Evolutionary conservation across 2,329 filamentous ascomycete species (phyloP).

Genomic region (Neofusicoccum umdonicola): DNA sequence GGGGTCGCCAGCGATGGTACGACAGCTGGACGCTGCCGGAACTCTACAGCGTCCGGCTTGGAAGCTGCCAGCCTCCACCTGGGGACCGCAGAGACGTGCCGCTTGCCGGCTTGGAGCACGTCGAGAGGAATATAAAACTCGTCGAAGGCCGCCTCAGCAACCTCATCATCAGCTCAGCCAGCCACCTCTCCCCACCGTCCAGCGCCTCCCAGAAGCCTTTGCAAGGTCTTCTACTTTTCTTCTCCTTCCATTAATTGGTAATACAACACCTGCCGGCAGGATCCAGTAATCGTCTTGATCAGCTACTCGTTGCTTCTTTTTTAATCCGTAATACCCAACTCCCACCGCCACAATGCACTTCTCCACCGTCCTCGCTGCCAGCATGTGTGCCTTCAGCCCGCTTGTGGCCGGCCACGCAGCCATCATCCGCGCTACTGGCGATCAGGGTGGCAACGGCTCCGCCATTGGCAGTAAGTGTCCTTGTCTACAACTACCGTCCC

Average conservation of each 20-base stretch:
- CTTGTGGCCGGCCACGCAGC: conserved; percentile 61
- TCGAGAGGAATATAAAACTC: background rate
- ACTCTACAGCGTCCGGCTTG: background rate
- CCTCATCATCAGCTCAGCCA: background rate
- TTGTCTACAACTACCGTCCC: background rate
- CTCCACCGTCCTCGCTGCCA: conserved; percentile 42
- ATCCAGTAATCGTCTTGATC: background rate
- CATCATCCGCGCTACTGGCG: conserved; percentile 58
- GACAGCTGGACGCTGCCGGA: background rate
- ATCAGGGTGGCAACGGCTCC: conserved; percentile 54
- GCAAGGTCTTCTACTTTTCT: background rate
- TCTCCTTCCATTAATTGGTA: background rate
- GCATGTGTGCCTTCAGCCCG: conserved; percentile 53
- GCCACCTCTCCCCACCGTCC: background rate
- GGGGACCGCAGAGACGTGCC: background rate
- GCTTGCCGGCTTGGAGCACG: background rate
- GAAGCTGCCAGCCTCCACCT: background rate
- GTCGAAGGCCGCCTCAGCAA: background rate
- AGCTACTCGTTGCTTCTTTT: background rate
- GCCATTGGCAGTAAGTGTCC: conserved; percentile 47
- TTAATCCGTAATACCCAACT: background rate
- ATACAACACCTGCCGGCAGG: conserved; percentile 3
- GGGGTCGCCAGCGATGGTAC: background rate
- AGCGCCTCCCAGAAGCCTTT: background rate
- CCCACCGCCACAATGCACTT: conserved; percentile 41